These are phyloP conservation scores for Eucalyptus melliodora DNA, from an alignment of 345 rosid species.

Conservation along the genomic window DNA sequence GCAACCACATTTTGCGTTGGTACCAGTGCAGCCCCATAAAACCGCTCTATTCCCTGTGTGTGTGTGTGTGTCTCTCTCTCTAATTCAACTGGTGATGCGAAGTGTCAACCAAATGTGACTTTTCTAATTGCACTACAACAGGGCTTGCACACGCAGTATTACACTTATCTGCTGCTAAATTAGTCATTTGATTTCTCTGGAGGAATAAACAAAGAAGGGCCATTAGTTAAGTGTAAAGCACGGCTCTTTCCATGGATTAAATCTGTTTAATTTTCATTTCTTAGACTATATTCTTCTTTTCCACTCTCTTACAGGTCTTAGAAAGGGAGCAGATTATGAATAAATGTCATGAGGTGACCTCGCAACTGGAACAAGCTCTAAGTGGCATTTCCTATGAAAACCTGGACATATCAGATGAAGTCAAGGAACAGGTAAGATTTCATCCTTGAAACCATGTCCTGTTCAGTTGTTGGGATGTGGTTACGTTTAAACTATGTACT, in stretches of 20 bases:
- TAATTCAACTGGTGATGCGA: not conserved
- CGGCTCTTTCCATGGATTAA: not conserved
- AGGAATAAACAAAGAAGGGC: not conserved
- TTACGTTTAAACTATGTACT: not conserved
- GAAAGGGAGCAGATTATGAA: constrained; percentile 72
- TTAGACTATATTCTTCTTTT: not conserved
- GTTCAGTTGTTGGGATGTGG: not conserved
- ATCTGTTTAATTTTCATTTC: not conserved
- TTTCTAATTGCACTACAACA: not conserved
- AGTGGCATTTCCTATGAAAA: constrained; percentile 51
- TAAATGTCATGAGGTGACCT: constrained; percentile 56
- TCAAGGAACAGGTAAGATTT: constrained; percentile 76
- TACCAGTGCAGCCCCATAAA: not conserved
- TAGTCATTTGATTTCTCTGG: not conserved
- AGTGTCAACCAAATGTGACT: not conserved
- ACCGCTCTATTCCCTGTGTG: not conserved
- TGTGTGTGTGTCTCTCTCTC: not conserved
- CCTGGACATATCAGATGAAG: constrained; percentile 94
- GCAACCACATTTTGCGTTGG: not conserved
- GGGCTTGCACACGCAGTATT: not conserved
- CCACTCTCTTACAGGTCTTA: constrained; percentile 42
- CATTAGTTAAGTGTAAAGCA: not conserved
- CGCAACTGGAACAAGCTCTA: constrained; percentile 58
- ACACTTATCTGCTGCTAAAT: not conserved
- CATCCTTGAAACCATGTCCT: not conserved